Base-by-base conservation (phyloP, 2,329 filamentous ascomycete species). In the Nemania sp. region DNA sequence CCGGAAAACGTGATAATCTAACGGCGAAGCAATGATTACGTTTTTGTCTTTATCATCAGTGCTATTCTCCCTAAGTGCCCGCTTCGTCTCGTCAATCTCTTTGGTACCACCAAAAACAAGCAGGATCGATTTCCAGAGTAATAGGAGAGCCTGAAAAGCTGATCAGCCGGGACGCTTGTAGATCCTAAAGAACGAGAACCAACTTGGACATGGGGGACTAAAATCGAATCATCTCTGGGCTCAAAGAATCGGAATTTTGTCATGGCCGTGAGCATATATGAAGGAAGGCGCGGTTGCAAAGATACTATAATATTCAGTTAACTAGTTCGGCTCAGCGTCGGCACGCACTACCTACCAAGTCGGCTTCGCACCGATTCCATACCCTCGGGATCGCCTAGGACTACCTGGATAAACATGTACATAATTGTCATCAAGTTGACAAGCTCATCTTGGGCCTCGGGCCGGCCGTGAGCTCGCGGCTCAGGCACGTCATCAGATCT, bases 1-100 rank as follows among this genome's bases (percentile, higher is more conserved):
- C 30, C 94, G 87, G 68, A 99, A 99, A 19, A 92, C 81, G 68
- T 99, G 93, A 68, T 99, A 99, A 67, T 99, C 94, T 9, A 99
- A 76, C 4, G 94, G 94, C 1, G 93, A 97, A 4, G 94, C 93
- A 1, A 90, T 96, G 56, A 99, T 93, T 39, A 89, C 78, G n/a
- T 86, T 86, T 61, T 89, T 87, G 45, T 84, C 82, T 63, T 86
- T 85, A 55, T 80, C 81, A 31, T 82, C 80, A 20, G 80, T 69
- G 1, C 68, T 76, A 23, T 80, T 76, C 61, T 91, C 86, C 47
- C 80, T 80, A 26, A 92, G 84, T 2, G 83, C 85, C 57, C 79
- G 77, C 71, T 97, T 97, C 28, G 90, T 81, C 52, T 83, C 79
- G 24, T 86, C 82, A 15, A 96, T 80, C 59, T 91, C 86, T 48